A percentile compares a stretch with the other conserved stretches of the same genome.
Evolutionary conservation across 2,329 filamentous ascomycete genomes (phyloP).

Genomic region (Madurella fahalii): DNA sequence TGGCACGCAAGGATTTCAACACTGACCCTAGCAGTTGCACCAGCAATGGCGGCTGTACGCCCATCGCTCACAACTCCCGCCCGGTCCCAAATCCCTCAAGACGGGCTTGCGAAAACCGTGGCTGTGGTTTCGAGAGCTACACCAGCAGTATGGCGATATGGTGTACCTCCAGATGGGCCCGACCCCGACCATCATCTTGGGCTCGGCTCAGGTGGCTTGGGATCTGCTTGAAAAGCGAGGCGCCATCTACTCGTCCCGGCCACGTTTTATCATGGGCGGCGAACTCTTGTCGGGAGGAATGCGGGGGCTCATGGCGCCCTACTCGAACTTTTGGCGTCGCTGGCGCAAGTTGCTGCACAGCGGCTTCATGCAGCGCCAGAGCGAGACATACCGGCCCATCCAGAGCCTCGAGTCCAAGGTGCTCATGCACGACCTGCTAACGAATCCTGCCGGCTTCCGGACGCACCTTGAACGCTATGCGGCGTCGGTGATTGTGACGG

Average conservation of each 20-base stretch:
- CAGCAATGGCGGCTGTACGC: slow-evolving; percentile 39
- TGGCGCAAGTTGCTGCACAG: slow-evolving; percentile 42
- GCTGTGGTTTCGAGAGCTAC: slow-evolving; percentile 40
- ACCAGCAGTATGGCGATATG: slow-evolving; percentile 38
- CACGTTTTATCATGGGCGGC: slow-evolving; percentile 44
- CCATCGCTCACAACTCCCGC: slow-evolving; percentile 36
- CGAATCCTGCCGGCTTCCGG: slow-evolving; percentile 29
- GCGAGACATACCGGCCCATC: slow-evolving; percentile 39
- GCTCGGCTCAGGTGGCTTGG: slow-evolving; percentile 41
- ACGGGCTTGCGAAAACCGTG: slow-evolving; percentile 39
- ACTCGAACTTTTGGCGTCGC: slow-evolving; percentile 39
- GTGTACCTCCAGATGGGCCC: slow-evolving; percentile 41
- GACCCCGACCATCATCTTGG: slow-evolving; percentile 40
- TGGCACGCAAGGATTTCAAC: not conserved
- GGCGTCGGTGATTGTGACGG: slow-evolving; percentile 40
- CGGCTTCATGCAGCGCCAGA: slow-evolving; percentile 42
- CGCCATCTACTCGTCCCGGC: slow-evolving; percentile 41
- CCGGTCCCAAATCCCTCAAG: slow-evolving; percentile 35
- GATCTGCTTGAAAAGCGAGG: slow-evolving; percentile 42
- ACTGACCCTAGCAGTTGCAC: slow-evolving; percentile 28
- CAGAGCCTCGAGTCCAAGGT: slow-evolving; percentile 41
- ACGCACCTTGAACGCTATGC: slow-evolving; percentile 36
- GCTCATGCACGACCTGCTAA: slow-evolving; percentile 37
- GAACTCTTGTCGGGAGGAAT: slow-evolving; percentile 40
- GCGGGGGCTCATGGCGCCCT: slow-evolving; percentile 42